phyloP scores from a whole-genome alignment of 495 filamentous ascomycete species.

The Aspergillus biplanus region DNA sequence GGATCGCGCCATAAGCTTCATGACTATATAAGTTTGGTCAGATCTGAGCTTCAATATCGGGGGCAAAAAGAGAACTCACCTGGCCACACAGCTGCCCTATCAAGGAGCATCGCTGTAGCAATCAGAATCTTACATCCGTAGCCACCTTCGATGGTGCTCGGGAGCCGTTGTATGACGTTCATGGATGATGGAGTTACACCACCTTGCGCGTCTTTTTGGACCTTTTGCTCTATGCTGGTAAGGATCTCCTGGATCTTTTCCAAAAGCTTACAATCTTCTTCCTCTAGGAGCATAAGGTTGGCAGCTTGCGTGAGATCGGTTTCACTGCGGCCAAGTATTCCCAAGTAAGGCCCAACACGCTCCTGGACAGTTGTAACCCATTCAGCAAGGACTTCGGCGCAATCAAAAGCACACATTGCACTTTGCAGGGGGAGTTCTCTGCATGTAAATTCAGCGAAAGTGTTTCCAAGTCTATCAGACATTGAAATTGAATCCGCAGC shows the following conservation, averaged over 20 bases:
- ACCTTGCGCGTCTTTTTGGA: conserved; percentile 59
- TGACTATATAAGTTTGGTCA: conserved; percentile 59
- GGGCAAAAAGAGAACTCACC: conserved; percentile 54
- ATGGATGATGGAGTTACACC: conserved; percentile 53
- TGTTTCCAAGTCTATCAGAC: conserved; percentile 85
- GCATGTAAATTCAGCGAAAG: conserved; percentile 82
- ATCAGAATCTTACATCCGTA: conserved; percentile 86
- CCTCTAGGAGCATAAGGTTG: conserved; percentile 86
- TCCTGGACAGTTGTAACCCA: conserved; percentile 96
- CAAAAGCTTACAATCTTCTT: conserved; percentile 88
- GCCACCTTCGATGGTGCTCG: conserved; percentile 66
- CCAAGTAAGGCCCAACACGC: conserved; percentile 85
- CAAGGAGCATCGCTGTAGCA: conserved; percentile 86
- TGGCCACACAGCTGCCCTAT: conserved; percentile 90
- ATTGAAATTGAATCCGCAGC: conserved; percentile 91
- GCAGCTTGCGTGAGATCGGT: conserved; percentile 77
- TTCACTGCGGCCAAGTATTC: conserved; percentile 81
- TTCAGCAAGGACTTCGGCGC: conserved; percentile 94
- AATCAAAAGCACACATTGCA: conserved; percentile 92
- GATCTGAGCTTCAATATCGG: conserved; percentile 11
- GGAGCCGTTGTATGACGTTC: conserved; percentile 55
- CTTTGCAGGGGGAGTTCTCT: conserved; percentile 92
- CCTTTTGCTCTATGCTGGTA: conserved; percentile 76
- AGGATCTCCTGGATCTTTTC: conserved; percentile 84
- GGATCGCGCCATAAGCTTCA: conserved; percentile 83